Conservation (phyloP, 805 yeast species). For the Lipomyces mesembrius region DNA sequence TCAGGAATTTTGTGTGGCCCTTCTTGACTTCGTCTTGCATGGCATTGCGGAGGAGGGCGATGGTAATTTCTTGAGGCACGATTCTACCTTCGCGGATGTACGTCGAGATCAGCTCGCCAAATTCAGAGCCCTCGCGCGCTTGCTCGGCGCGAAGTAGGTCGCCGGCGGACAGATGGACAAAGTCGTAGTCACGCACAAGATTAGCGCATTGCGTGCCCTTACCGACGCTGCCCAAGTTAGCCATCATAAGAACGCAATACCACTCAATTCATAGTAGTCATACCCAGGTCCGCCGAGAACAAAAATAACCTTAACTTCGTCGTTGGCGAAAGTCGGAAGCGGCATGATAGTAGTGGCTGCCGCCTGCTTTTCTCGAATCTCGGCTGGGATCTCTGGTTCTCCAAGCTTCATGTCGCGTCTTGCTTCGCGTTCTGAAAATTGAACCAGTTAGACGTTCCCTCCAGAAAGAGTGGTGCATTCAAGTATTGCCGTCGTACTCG, state of each 20-base stretch:
- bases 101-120: constrained; percentile 81
- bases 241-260: not conserved
- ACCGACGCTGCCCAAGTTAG: constrained; percentile 58
- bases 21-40: constrained; percentile 53
- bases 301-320: constrained; percentile 78
- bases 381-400: constrained; percentile 19
- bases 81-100: constrained; percentile 86
- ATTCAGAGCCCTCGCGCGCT: constrained; percentile 75
- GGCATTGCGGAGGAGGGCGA: constrained; percentile 80
- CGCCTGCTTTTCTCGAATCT: constrained; percentile 1
- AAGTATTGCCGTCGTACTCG: not conserved
- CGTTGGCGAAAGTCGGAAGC: constrained; percentile 57
- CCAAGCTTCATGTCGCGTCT: constrained; percentile 32
- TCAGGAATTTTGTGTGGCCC: constrained; percentile 65
- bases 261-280: not conserved
- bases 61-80: constrained; percentile 91
- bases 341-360: not conserved
- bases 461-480: not conserved
- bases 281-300: constrained; percentile 95
- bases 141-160: constrained; percentile 94
- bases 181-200: constrained; percentile 77
- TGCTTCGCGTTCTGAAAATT: constrained; percentile 24
- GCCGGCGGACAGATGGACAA: constrained; percentile 94
- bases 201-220: constrained; percentile 95
- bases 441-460: not conserved